phyloP scores from a whole-genome alignment of 768 basidiomycete species.

The Mycena belliarum region DNA sequence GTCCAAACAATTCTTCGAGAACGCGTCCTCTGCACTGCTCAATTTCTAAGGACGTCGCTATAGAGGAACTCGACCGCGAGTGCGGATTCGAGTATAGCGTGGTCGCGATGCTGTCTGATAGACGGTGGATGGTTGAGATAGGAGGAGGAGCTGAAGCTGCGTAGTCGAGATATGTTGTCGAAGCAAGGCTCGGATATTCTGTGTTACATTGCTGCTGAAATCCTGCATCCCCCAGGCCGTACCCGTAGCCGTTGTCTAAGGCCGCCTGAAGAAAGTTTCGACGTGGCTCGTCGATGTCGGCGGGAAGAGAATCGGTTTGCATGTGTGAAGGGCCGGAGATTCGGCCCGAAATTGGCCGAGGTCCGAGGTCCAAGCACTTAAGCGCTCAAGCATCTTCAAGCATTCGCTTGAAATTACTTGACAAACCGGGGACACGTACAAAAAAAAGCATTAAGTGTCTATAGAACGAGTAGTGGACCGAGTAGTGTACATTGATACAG shows the following conservation, averaged over 20 bases:
- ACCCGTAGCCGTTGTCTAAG: conserved; percentile 8
- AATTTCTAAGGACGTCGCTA: conserved; percentile 17
- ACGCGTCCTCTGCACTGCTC: conserved; percentile 16
- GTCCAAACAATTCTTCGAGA: conserved; percentile 20
- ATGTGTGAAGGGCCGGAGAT: background rate
- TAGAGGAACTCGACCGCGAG: conserved; percentile 19
- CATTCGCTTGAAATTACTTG: too few relatives aligned
- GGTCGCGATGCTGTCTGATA: conserved; percentile 9
- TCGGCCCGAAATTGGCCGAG: background rate
- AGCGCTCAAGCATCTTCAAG: background rate
- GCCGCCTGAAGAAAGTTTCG: conserved; percentile 7
- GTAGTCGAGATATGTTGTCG: conserved; percentile 22
- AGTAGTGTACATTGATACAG: conserved; percentile 4
- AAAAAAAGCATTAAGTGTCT: background rate
- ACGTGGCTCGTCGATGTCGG: conserved; percentile 10
- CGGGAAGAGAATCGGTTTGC: conserved; percentile 11
- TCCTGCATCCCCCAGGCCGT: conserved; percentile 7
- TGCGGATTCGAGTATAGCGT: conserved; percentile 22
- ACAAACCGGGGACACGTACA: too few relatives aligned
- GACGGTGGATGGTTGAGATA: conserved; percentile 7
- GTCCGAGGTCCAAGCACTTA: background rate
- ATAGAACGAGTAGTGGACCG: background rate
- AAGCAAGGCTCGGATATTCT: conserved; percentile 13
- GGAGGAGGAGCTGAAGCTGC: conserved; percentile 18
- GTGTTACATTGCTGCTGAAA: conserved; percentile 6